Evolutionary conservation across 352 stramenopile genomes (phyloP).

Genomic region (Globisporangium lucens): DNA sequence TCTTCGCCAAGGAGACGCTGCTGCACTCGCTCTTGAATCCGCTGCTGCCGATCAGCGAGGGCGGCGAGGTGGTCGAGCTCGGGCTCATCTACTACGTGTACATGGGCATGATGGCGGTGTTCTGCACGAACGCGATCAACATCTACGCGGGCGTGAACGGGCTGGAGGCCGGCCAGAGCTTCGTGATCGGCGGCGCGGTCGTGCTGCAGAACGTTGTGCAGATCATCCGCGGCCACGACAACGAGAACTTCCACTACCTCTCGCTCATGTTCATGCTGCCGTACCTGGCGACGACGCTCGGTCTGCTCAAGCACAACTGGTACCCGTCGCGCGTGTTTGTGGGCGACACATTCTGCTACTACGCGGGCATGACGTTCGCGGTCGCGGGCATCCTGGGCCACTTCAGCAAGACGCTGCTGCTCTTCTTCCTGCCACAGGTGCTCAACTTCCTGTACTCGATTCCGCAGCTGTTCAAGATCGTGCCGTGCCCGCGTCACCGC

Average conservation of each 20-base stretch:
- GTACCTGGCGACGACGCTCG: slow-evolving; percentile 93
- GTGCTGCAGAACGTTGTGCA: slow-evolving; percentile 95
- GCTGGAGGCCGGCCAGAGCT: slow-evolving; percentile 94
- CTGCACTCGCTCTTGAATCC: slow-evolving; percentile 59
- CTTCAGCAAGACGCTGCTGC: slow-evolving; percentile 98
- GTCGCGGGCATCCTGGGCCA: slow-evolving; percentile 95
- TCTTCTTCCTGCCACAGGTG: slow-evolving; percentile 98
- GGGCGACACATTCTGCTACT: slow-evolving; percentile 99
- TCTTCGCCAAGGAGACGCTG: slow-evolving; percentile 61
- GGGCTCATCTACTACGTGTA: slow-evolving; percentile 96
- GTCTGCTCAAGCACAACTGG: slow-evolving; percentile 96
- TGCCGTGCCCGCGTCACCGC: slow-evolving; percentile 97
- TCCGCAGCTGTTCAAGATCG: slow-evolving; percentile 97
- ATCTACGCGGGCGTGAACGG: slow-evolving; percentile 99
- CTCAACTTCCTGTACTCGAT: slow-evolving; percentile 99
- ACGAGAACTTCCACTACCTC: slow-evolving; percentile 92
- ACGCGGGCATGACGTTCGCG: slow-evolving; percentile 98
- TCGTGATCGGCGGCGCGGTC: slow-evolving; percentile 92
- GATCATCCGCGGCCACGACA: slow-evolving; percentile 82
- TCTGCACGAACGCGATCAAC: slow-evolving; percentile 99
- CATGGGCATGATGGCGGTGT: slow-evolving; percentile 98
- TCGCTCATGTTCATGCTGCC: slow-evolving; percentile 97
- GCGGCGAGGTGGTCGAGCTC: slow-evolving; percentile 90
- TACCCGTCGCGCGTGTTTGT: slow-evolving; percentile 98
- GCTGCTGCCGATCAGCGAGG: slow-evolving; percentile 63